Base-by-base conservation (phyloP, 129 eudicot genomes). In the Helianthus tuberosus region DNA sequence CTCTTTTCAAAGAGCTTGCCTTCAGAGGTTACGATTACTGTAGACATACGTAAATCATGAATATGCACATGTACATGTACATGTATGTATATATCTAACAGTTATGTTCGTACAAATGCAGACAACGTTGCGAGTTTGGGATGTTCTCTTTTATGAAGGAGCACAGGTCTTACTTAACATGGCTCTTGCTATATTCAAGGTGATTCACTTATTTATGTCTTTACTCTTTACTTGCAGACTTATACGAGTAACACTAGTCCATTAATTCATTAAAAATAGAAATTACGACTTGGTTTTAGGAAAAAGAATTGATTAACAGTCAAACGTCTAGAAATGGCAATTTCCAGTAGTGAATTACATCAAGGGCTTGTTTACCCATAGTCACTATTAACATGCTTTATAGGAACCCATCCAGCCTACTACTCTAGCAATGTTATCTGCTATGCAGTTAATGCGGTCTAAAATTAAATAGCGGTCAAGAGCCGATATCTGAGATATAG, bases 71-170 rank as follows among this genome's bases (percentile, higher is more conserved):
- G 29, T n/a, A 20, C 23, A 20, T 20, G 23, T 20, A 11, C 46
- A 20, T 60, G 14, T 66, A 39, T 43, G 43, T 14, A 23, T 58
- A 78, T 29, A 41, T 72, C 72, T 73, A 61, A 73, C 23, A 32
- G 48, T 47, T 80, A 39, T 49, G 27, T 14, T 4, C 35, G 10
- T 66, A 58, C 62, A 16, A 57, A 67, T 73, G 41, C 82, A 93
- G 98, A 93, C 98, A 17, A 93, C 97, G 20, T 70, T 93, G 93
- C 84, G 98, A 65, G 93, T 93, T 57, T 93, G 98, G 98, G 98
- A 93, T 78, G 87, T 93, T 68, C 98, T 93, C 66, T 93, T 93
- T 84, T 88, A 90, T 66, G 98, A 93, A 76, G 98, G 98, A 57
- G 98, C 97, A 74, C 85, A 83, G 58, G 96, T 86, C 78, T 73